Evolutionary conservation across 371 early-diverging fungal species (phyloP), one percentile per base, ranked within the genome.

Genomic region (Mucor plumbeus): DNA sequence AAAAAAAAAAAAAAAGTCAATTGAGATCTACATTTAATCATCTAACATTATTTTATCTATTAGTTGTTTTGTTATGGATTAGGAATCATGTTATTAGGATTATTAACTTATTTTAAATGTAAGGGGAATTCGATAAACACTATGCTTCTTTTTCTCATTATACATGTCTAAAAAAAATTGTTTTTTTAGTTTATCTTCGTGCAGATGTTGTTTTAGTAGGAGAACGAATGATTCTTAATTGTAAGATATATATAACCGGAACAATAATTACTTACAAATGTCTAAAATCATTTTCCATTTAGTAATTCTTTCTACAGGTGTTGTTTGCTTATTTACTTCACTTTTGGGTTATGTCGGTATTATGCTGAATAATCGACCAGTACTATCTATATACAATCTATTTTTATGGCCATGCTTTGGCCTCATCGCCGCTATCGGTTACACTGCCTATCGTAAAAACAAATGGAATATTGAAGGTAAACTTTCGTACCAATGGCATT

Each of bases 351-450:
- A 82, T 44, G 65, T 73, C 21, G 88, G 88, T 0, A 86, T 86
- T 67, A 80, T 86, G 73, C 40, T 79, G 7, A 86, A 88, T 40
- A 81, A 84, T 35, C 80, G 88, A 13, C 72, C 72, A 1, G 59
- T 84, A 0, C 53, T 88, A 7, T 65, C 85, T 3, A 26, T 83
- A 3, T 88, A 88, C 40, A 78, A 83, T 21, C 38, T 88, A 4
- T 62, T 88, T 0, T 69, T 88, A 3, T 88, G 88, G 88, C 82
- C 81, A 6, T 76, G 82, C 43, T 86, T 88, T 71, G 84, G 75
- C 13, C 26, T 86, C 63, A 79, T 86, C 55, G 81, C 85, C 3
- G 72, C 87, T 3, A 75, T 88, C 61, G 88, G 88, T 1, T 88
- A 88, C 40, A 70, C 79, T 9, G 64, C 84, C 38, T 88, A 81